Base-by-base conservation (phyloP, 2,329 filamentous ascomycete species). In the Balansia obtecta region DNA sequence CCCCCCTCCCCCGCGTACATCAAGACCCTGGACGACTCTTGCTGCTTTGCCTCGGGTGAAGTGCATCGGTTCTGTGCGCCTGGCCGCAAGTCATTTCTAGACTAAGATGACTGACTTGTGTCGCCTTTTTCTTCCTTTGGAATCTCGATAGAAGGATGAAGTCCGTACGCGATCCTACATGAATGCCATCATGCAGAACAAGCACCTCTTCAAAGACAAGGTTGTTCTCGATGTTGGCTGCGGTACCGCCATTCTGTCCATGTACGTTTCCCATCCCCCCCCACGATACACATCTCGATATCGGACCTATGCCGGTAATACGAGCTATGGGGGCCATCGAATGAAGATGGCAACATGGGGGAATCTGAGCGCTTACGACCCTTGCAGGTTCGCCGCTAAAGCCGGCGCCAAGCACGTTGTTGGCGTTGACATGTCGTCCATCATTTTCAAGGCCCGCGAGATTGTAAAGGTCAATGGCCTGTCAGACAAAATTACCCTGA, bases 391-490 rank as follows among this genome's bases (percentile, higher is more conserved):
- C 68, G 93, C 93, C 50, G 90, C 88, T 54, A 90, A 86, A 72
- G 90, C 93, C 54, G 93, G 93, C 65, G 93, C 93, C 53, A 97
- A 95, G 74, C 93, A 98, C 70, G 93, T 98, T 59, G 95, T 97
- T 59, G 93, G 93, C 61, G 93, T 98, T 51, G 93, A 98, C 71
- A 98, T 97, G 91, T 98, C 93, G 34, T 96, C 91, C 60, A 98
- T 98, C 70, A 96, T 98, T 72, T 88, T 95, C 73, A 98, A 98
- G 78, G 93, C 93, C 43, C 83, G 83, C 63, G 87, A 97, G 75
- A 98, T 98, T 58, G 93, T 97, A 64, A 82, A 82, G 66, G 79
- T 78, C 59, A 98, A 98, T 69, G 90, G 91, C 60, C 82, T 98
- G 78, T 79, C 85, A 49, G 86, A 91, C 73, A 95, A 95, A 80